Percentiles rank a stretch among this genome's conserved stretches.
These are phyloP conservation scores for Hippophae tibetana DNA, from an alignment of 306 rosid genomes.

Conservation along the genomic window DNA sequence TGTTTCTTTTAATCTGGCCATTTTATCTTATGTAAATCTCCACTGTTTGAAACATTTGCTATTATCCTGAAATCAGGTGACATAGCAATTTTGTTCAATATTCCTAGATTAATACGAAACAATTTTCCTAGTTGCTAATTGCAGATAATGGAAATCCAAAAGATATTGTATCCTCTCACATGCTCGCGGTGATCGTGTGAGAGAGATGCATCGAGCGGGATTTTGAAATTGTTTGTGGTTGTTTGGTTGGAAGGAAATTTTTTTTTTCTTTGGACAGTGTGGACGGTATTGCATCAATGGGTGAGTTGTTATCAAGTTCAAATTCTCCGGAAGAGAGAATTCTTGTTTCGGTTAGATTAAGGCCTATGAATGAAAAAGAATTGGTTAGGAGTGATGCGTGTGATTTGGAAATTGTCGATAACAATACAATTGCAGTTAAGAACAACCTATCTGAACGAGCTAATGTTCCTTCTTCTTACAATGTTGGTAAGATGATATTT, in stretches of 20 bases:
- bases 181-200: neutral
- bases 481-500: conserved; percentile 37
- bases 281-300: neutral
- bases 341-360: conserved; percentile 63
- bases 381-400: conserved; percentile 33
- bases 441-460: conserved; percentile 35
- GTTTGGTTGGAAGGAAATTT: too few relatives aligned
- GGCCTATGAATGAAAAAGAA: conserved; percentile 70
- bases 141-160: conserved; percentile 11
- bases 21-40: too few relatives aligned
- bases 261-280: too few relatives aligned
- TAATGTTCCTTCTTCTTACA: conserved; percentile 32
- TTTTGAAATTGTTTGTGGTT: neutral
- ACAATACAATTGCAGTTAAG: conserved; percentile 37
- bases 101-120: too few relatives aligned
- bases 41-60: too few relatives aligned
- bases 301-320: neutral
- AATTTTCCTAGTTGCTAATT: neutral
- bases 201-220: conserved; percentile 3
- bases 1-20: too few relatives aligned
- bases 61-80: too few relatives aligned
- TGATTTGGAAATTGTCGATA: conserved; percentile 48
- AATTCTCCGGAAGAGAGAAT: conserved; percentile 49
- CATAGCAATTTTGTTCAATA: too few relatives aligned
- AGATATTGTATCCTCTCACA: conserved; percentile 9